phyloP scores from a whole-genome alignment of 2,329 filamentous ascomycete species.

The Microdochium paspali region DNA sequence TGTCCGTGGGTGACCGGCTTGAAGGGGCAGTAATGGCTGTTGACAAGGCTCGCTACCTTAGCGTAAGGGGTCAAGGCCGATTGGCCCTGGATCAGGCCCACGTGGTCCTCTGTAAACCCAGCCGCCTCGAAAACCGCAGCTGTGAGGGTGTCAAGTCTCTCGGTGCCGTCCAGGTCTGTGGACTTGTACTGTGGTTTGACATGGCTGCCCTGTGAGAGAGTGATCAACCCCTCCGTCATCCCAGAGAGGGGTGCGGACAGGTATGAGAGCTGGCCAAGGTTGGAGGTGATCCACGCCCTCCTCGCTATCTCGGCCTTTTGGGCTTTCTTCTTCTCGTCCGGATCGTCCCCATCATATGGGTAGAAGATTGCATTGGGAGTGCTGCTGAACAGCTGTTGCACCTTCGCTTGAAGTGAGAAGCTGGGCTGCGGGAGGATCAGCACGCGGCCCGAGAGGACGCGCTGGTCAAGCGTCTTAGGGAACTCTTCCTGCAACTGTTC shows the following conservation, averaged over 20 bases:
- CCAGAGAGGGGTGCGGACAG: constrained; percentile 16
- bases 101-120: constrained; percentile 9
- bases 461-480: constrained; percentile 7
- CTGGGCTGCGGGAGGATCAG: constrained; percentile 29
- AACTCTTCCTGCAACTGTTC: background rate
- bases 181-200: constrained; percentile 23
- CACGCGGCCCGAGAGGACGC: constrained; percentile 23
- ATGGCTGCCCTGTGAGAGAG: constrained; percentile 24
- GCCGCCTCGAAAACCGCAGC: constrained; percentile 7
- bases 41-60: constrained; percentile 11
- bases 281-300: no score
- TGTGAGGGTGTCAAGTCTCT: constrained; percentile 4
- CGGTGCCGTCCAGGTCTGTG: constrained; percentile 4
- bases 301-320: no score
- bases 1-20: constrained; percentile 39
- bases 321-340: no score
- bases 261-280: constrained; percentile 12
- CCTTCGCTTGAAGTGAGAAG: constrained; percentile 19
- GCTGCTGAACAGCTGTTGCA: constrained; percentile 21
- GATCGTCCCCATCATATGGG: constrained; percentile 3
- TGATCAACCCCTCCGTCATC: constrained; percentile 20
- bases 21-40: constrained; percentile 20
- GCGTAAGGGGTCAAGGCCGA: constrained; percentile 26
- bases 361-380: constrained; percentile 13
- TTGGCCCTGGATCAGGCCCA: constrained; percentile 15